Percentiles rank a stretch among this genome's conserved stretches.
Conservation (phyloP, 495 filamentous ascomycete species). For the Elasticomyces elasticus region DNA sequence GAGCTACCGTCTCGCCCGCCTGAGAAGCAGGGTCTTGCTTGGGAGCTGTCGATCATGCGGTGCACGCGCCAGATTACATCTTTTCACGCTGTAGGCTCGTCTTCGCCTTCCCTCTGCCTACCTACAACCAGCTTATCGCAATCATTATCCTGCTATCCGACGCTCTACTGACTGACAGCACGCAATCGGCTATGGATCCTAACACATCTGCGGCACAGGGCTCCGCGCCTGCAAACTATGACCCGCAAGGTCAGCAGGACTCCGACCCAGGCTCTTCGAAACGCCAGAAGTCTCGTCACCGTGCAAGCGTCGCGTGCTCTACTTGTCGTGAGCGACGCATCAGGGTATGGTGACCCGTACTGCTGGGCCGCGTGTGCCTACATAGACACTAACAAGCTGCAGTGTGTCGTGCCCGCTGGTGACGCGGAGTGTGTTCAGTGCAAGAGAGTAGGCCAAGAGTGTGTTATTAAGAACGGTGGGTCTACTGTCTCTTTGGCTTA, state of each 20-base stretch:
- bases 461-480: slow-evolving; percentile 43
- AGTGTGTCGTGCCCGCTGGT: slow-evolving; percentile 45
- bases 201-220: not conserved
- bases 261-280: slow-evolving; percentile 5
- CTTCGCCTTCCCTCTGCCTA: not conserved
- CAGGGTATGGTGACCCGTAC: slow-evolving; percentile 18
- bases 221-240: slow-evolving; percentile 2
- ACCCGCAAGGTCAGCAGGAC: not conserved
- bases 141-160: not conserved
- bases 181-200: not conserved
- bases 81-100: too few relatives aligned
- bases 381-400: not conserved
- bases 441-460: slow-evolving; percentile 40
- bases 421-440: slow-evolving; percentile 44
- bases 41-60: not conserved
- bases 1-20: not conserved
- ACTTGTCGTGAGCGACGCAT: slow-evolving; percentile 42
- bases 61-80: too few relatives aligned
- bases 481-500: too few relatives aligned
- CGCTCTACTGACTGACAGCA: not conserved
- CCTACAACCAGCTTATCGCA: not conserved
- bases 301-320: slow-evolving; percentile 34
- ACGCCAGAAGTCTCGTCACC: slow-evolving; percentile 20
- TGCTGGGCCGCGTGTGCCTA: not conserved
- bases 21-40: not conserved